Base-by-base conservation (phyloP, 2,329 filamentous ascomycete genomes). In the Colletotrichum eremochloae region DNA sequence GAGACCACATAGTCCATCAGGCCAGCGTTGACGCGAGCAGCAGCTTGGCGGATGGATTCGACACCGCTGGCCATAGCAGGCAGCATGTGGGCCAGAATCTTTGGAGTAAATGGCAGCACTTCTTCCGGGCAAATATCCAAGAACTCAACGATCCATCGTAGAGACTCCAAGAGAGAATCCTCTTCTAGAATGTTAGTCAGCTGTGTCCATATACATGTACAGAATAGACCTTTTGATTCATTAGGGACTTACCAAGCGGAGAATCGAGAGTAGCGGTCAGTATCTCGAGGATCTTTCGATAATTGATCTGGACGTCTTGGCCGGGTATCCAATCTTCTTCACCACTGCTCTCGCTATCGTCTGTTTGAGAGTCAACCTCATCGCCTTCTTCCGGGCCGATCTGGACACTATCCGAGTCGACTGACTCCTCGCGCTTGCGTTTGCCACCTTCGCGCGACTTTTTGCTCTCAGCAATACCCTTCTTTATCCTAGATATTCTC, bases 91-190 rank as follows among this genome's bases (percentile, higher is more conserved):
- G 95, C 94, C 55, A 99, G 85, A 40, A 99, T 92, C 76, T 94
- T 94, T 31, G 97, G 97, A 0, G 97, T 96, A 80, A 98, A 98
- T 5, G 94, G 93, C 53, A 99, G 87, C 5, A 99, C 97, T 78
- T 99, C 96, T 79, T 98, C 96, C 0, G 96, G 96, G 77, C 95
- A 98, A 57, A 99, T 98, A 75, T 98, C 95, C 76, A 99, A 93
- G 80, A 99, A 98, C 72, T 93, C 93, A 75, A 98, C 95, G 75
- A 99, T 95, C 96, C 96, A 99, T 74, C 94, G 90, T 38, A 99
- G 86, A 3, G 95, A 95, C 65, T 97, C 97, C 50, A 98, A 87
- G 56, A 98, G 89, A 75, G 97, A 95, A 78, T 97, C 94, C 80
- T 98, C 95, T 80, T 98, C 95, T 92, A 79, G 76, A 66, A 77